Percentiles rank a stretch among this genome's conserved stretches.
These are phyloP conservation scores for Aechmea fasciata DNA, from an alignment of 176 grass and related monocot genomes.

Conservation along the genomic window DNA sequence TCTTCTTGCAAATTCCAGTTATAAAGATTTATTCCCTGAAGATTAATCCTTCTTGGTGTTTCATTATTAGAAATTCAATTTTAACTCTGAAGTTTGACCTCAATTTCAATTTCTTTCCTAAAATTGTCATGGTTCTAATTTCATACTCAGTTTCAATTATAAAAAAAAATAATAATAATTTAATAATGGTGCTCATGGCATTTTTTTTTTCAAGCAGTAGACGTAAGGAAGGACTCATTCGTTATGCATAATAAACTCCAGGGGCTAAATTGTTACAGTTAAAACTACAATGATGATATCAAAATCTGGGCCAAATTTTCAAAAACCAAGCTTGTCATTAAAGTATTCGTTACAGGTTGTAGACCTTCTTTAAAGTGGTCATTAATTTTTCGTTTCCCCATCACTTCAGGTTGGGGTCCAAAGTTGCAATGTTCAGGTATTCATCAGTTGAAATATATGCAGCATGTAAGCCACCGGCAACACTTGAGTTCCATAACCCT, in stretches of 20 bases:
- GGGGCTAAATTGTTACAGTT: too few species aligned
- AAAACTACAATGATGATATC: too few species aligned
- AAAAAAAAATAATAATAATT: too few species aligned
- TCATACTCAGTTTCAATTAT: too few species aligned
- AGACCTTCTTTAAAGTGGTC: slow-evolving; percentile 5
- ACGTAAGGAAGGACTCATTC: too few species aligned
- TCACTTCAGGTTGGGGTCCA: slow-evolving; percentile 71
- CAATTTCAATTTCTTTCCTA: too few species aligned
- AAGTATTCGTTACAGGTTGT: not conserved
- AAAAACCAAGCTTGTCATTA: not conserved
- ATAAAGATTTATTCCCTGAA: not conserved
- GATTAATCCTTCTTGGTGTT: not conserved
- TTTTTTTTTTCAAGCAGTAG: too few species aligned
- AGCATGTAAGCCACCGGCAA: slow-evolving; percentile 58
- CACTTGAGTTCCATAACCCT: slow-evolving; percentile 58
- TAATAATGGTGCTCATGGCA: too few species aligned
- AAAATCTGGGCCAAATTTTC: not conserved
- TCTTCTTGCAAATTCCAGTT: not conserved
- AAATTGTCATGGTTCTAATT: too few species aligned
- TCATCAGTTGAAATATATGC: slow-evolving; percentile 68
- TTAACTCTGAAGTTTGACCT: too few species aligned
- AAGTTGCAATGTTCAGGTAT: slow-evolving; percentile 82
- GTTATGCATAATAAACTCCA: too few species aligned
- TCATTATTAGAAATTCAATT: too few species aligned
- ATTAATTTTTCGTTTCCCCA: not conserved